Evolutionary conservation across 345 rosid genomes (phyloP).

Genomic region (Cardamine occulta): DNA sequence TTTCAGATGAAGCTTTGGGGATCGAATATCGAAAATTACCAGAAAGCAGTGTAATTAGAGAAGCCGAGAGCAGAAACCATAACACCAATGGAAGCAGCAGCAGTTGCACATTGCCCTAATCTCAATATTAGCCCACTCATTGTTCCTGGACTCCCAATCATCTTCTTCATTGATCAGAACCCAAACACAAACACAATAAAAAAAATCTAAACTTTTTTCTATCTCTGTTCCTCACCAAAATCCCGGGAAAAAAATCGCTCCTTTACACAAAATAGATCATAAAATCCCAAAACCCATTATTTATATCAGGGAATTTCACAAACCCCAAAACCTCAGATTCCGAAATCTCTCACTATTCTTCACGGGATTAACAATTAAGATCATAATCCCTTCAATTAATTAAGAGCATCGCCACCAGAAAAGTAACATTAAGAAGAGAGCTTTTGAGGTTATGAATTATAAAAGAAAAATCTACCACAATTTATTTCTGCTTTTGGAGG

Average conservation of each 20-base stretch:
- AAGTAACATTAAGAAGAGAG: not conserved
- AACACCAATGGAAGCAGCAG: constrained; percentile 76
- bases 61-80: constrained; percentile 77
- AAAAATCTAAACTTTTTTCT: constrained; percentile 11
- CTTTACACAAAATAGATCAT: constrained; percentile 17
- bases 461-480: constrained; percentile 2
- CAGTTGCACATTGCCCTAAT: constrained; percentile 69
- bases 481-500: not conserved
- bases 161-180: constrained; percentile 58
- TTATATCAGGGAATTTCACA: not conserved
- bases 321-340: constrained; percentile 16
- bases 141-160: constrained; percentile 85
- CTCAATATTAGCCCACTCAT: constrained; percentile 71
- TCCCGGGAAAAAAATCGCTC: not conserved
- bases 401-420: constrained; percentile 26
- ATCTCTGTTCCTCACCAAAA: not conserved
- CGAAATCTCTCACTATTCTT: not conserved
- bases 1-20: not conserved
- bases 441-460: not conserved
- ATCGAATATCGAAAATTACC: constrained; percentile 47
- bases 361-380: not conserved
- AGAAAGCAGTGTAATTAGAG: constrained; percentile 85
- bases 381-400: constrained; percentile 2
- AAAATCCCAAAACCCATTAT: constrained; percentile 8
- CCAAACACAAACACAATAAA: not conserved